These are phyloP conservation scores for Clonostachys rosea DNA, from an alignment of 2,329 filamentous ascomycete genomes.

Conservation along the genomic window DNA sequence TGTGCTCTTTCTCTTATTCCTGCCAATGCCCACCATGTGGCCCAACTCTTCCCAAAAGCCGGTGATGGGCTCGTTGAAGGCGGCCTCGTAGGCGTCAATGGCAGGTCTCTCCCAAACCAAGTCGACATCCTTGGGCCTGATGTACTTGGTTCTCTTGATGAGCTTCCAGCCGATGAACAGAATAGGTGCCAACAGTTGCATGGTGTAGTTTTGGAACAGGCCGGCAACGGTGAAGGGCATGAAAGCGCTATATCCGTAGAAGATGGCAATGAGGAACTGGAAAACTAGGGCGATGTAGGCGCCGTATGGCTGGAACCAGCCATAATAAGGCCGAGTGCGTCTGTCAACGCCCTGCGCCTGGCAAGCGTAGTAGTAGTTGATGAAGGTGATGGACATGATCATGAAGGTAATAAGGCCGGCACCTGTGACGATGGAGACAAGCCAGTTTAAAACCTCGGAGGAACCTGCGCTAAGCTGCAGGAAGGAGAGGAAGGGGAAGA, in stretches of 20 bases:
- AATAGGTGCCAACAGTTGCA: conserved; percentile 47
- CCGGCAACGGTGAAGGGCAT: conserved; percentile 26
- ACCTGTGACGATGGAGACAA: conserved; percentile 65
- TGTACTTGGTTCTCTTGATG: conserved; percentile 50
- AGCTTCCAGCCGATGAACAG: conserved; percentile 62
- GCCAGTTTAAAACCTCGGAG: conserved; percentile 63
- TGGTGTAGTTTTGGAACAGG: conserved; percentile 51
- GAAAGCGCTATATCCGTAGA: conserved; percentile 21
- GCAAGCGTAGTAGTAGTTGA: conserved; percentile 60
- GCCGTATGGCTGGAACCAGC: conserved; percentile 58
- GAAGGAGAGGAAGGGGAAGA: conserved; percentile 62
- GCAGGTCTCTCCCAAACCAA: conserved; percentile 55
- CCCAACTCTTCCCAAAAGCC: conserved; percentile 51
- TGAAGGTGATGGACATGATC: conserved; percentile 58
- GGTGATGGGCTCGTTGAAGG: conserved; percentile 22
- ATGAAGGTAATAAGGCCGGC: conserved; percentile 68
- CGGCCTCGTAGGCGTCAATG: conserved; percentile 53
- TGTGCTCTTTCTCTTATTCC: conserved; percentile 7
- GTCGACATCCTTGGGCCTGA: conserved; percentile 49
- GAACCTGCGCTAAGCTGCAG: conserved; percentile 58
- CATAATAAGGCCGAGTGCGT: conserved; percentile 54
- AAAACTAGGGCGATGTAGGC: conserved; percentile 40
- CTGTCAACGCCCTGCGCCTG: conserved; percentile 51
- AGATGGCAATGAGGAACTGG: background rate
- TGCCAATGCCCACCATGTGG: conserved; percentile 32